Evolutionary conservation across 2,329 filamentous ascomycete genomes (phyloP).

Genomic region (Juglanconis juglandina): DNA sequence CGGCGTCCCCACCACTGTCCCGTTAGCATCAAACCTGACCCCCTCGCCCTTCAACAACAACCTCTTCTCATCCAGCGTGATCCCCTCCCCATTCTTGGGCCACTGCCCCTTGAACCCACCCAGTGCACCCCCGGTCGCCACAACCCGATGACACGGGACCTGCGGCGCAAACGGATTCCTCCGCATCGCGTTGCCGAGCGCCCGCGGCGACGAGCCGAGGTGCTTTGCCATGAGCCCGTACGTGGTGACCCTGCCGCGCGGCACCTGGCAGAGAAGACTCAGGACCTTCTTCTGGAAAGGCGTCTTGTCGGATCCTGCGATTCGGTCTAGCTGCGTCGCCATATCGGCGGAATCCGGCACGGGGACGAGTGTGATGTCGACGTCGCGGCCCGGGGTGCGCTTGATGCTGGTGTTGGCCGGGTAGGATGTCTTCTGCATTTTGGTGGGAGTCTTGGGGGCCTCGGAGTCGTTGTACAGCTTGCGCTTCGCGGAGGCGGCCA

Average conservation of each 20-base stretch:
- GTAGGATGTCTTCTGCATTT: conserved; percentile 6
- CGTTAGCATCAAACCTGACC: conserved; percentile 58
- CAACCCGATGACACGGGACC: conserved; percentile 78
- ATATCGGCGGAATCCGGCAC: conserved; percentile 24
- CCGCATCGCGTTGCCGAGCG: conserved; percentile 73
- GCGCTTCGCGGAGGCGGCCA: conserved; percentile 7
- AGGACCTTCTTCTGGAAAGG: conserved; percentile 65
- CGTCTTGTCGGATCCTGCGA: conserved; percentile 43
- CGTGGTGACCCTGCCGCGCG: conserved; percentile 69
- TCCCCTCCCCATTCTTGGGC: conserved; percentile 57
- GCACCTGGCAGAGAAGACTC: conserved; percentile 71
- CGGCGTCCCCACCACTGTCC: conserved; percentile 57
- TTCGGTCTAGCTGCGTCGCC: conserved; percentile 40
- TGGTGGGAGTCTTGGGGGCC: neutral
- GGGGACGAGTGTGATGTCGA: neutral
- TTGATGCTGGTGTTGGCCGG: conserved; percentile 4
- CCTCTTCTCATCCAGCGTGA: conserved; percentile 63
- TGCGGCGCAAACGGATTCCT: conserved; percentile 79
- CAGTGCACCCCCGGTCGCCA: conserved; percentile 68
- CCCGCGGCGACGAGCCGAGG: conserved; percentile 68
- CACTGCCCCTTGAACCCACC: conserved; percentile 70
- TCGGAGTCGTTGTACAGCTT: neutral
- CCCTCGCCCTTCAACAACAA: conserved; percentile 60
- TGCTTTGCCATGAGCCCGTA: conserved; percentile 70
- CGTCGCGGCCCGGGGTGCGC: neutral